These are phyloP conservation scores for Diaporthe batatas DNA, from an alignment of 2,329 filamentous ascomycete genomes.

Conservation along the genomic window DNA sequence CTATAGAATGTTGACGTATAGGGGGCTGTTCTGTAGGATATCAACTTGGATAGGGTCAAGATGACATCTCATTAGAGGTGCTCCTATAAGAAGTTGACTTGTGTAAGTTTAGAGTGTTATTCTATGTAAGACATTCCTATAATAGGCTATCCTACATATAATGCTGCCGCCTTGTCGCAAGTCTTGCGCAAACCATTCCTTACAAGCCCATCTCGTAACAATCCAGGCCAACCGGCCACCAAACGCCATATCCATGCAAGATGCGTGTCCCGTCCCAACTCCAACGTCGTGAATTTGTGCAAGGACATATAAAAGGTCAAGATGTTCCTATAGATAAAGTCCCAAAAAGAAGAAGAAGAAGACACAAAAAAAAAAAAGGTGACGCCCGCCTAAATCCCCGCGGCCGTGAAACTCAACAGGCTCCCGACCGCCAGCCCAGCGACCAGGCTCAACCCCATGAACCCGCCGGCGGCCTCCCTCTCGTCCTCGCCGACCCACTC, in stretches of 20 bases:
- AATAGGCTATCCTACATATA: neutral
- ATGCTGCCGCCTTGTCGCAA: neutral
- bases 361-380: neutral
- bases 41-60: too few species aligned
- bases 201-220: neutral
- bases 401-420: constrained; percentile 84
- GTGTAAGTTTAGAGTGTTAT: too few species aligned
- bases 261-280: neutral
- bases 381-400: constrained; percentile 54
- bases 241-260: constrained; percentile 37
- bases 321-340: neutral
- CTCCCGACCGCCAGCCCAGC: constrained; percentile 87
- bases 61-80: too few species aligned
- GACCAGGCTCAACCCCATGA: constrained; percentile 94
- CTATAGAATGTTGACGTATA: too few species aligned
- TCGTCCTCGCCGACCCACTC: constrained; percentile 87
- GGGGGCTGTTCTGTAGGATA: too few species aligned
- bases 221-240: neutral
- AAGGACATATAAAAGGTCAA: neutral
- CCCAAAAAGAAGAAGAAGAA: neutral
- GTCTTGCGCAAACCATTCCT: neutral
- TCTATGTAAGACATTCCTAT: too few species aligned
- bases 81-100: too few species aligned
- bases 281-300: neutral
- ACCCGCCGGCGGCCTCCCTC: constrained; percentile 88